Percentiles rank a stretch among this genome's conserved stretches.
Conservation (phyloP, 805 yeast genomes). For the Suhomyces tanzawaensis region DNA sequence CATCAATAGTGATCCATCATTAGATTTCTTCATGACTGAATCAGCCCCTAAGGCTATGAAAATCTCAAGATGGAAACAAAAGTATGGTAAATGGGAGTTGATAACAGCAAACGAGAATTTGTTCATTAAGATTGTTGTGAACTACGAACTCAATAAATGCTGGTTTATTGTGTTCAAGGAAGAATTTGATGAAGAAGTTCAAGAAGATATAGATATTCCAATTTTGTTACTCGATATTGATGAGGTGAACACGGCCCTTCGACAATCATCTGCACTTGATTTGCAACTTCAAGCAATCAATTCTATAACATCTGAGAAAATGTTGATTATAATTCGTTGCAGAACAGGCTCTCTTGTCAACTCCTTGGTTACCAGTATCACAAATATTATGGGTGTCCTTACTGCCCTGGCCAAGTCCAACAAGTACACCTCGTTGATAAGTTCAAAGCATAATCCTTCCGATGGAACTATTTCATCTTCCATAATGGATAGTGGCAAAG, state of each 20-base stretch:
- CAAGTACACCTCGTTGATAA: slow-evolving; percentile 4
- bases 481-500: slow-evolving; percentile 28
- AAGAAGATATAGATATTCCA: slow-evolving; percentile 35
- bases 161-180: slow-evolving; percentile 44
- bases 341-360: slow-evolving; percentile 23
- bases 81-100: slow-evolving; percentile 46
- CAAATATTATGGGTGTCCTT: slow-evolving; percentile 26
- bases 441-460: slow-evolving; percentile 1
- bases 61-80: slow-evolving; percentile 42
- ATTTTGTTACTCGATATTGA: slow-evolving; percentile 33
- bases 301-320: slow-evolving; percentile 28
- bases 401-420: slow-evolving; percentile 8
- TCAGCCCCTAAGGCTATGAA: slow-evolving; percentile 35
- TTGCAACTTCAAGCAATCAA: slow-evolving; percentile 33
- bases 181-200: slow-evolving; percentile 28
- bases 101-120: slow-evolving; percentile 35
- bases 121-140: slow-evolving; percentile 38
- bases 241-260: slow-evolving; percentile 19
- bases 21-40: slow-evolving; percentile 38
- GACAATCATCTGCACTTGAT: slow-evolving; percentile 40
- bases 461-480: slow-evolving; percentile 34
- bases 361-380: slow-evolving; percentile 24
- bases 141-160: slow-evolving; percentile 29
- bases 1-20: slow-evolving; percentile 36
- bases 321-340: slow-evolving; percentile 35